Base-by-base conservation (phyloP, 495 filamentous ascomycete genomes). In the Evansstolkia leycettana region DNA sequence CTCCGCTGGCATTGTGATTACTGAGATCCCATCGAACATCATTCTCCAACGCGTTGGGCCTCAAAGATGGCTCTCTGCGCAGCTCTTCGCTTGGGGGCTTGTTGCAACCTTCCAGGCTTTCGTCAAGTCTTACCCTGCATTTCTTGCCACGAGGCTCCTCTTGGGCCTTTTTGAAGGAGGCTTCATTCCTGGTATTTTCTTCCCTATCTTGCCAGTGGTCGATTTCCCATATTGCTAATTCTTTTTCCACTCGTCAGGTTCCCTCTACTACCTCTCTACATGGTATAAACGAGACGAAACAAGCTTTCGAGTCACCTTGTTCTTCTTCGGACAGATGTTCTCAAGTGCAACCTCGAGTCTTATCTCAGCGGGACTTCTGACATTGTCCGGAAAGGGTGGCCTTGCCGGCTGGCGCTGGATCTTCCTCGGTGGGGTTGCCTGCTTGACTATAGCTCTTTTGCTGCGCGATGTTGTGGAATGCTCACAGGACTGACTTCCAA, bases 331-430 rank as follows among this genome's bases (percentile, higher is more conserved):
- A 0, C 58, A 67, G 38, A 58, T 61, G 47, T 54, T 75, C 16
- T 70, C 67, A 7, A 60, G 65, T 15, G 73, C 71, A 0, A 66
- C 64, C 0, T 65, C 65, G 1, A 67, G 63, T 29, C 50, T 76
- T 18, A 63, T 77, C 35, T 71, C 62, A 1, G 64, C 62, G 14
- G 69, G 61, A 7, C 50, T 65, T n/a, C 54, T 75, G 8, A 55
- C 61, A 25, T 61, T 80, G 40, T 43, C 60, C 18, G 73, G 73
- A 2, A 46, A 61, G 10, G 37, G 47, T 32, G 69, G 67, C 0
- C 40, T 74, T 4, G 47, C 58, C 2, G 75, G 76, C 0, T 80
- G 76, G 76, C 63, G 67, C 36, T 80, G 76, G 76, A 60, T 80
- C 3, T 78, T 78, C 48, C 45, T 74, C 4, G 41, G 64, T 66